These are phyloP conservation scores for Fusarium sp. DNA, from an alignment of 2,329 filamentous ascomycete species.

Conservation along the genomic window DNA sequence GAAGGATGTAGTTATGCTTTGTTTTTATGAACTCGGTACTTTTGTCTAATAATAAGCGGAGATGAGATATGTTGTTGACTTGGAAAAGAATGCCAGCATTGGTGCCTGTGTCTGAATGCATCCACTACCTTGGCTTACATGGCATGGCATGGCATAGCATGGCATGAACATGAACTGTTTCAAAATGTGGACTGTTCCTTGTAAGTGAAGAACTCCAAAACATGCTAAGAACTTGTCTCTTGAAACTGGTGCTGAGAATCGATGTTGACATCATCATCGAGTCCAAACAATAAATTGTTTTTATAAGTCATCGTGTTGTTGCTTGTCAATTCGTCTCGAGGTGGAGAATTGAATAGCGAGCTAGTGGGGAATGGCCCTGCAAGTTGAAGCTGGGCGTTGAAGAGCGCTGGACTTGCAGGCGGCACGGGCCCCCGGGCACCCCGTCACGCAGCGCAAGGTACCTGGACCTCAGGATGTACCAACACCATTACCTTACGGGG, in stretches of 20 bases:
- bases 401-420: conserved; percentile 36
- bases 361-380: conserved; percentile 33
- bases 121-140: conserved; percentile 31
- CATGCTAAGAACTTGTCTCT: background rate
- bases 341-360: conserved; percentile 22
- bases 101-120: conserved; percentile 23
- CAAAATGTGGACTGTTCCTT: conserved; percentile 16
- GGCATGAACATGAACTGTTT: conserved; percentile 39
- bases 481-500: conserved; percentile 11
- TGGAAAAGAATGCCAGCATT: conserved; percentile 2
- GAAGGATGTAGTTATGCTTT: background rate
- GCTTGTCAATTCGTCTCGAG: background rate
- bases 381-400: conserved; percentile 35
- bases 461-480: background rate
- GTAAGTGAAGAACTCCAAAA: conserved; percentile 2
- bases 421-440: conserved; percentile 18
- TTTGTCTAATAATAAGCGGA: background rate
- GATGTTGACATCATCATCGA: conserved; percentile 6
- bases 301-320: conserved; percentile 15
- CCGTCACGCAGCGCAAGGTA: conserved; percentile 14
- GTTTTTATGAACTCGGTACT: background rate
- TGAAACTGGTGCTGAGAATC: background rate
- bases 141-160: conserved; percentile 17
- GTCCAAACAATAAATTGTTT: conserved; percentile 9
- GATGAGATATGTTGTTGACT: background rate